Base-by-base conservation (phyloP, 306 rosid genomes). In the Hippophae gyantsensis region DNA sequence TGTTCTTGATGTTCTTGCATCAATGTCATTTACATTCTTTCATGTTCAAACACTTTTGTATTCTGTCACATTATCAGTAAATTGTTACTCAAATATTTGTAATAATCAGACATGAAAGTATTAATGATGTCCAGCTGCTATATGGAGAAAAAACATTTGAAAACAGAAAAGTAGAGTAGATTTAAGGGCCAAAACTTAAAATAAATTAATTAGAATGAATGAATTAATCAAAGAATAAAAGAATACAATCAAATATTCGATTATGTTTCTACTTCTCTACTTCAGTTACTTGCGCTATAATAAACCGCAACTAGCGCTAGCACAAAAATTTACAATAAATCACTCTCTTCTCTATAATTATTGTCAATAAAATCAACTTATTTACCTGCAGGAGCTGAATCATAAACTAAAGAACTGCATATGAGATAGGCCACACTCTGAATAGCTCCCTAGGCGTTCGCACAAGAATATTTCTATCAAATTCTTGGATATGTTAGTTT, bases 161-260 rank as follows among this genome's bases (percentile, higher is more conserved):
- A 32, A 32, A 32, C 3, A 32, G 38, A 32, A 32, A 32, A 32
- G 38, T 32, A 32, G 38, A 32, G 4, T 32, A 32, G 23, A 32
- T 32, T 32, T 32, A 32, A 32, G 38, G 38, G 2, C 38, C 38
- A 32, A 27, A 32, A 32, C 38, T 32, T 1, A 32, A 18, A 18
- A 32, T 32, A 32, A 32, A 32, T 32, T 32, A 2, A 48, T 47
- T 52, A 63, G 42, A 14, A 10, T 8, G 10, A 54, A 60, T 47
- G 54, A 65, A 72, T 65, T 14, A 49, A 66, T 66, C 42, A 65
- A 65, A 53, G 61, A 60, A 72, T 46, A 32, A 52, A 70, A 58
- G 62, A 72, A 72, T 65, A 52, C 67, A 65, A 42, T 50, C 44
- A 65, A 69, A 45, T 38, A 14, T 7, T 49, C 14, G 54, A 68